A percentile compares a stretch with the other conserved stretches of the same genome.
Evolutionary conservation across 345 rosid species (phyloP).

Genomic region (Luvunga scandens): DNA sequence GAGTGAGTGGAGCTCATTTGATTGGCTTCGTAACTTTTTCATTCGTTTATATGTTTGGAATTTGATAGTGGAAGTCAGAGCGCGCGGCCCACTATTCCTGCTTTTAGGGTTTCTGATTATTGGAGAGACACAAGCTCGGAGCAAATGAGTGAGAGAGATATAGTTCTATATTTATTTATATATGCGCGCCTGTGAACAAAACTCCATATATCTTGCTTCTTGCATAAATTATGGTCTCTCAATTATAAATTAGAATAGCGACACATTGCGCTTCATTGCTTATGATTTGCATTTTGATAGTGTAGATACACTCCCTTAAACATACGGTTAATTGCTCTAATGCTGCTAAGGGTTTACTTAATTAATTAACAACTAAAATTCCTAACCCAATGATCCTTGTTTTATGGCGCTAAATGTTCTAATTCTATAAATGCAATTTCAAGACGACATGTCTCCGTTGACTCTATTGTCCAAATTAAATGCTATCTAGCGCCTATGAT

Average conservation of each 20-base stretch:
- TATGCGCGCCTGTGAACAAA: too few relatives aligned
- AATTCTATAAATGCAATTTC: not conserved
- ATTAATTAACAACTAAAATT: not conserved
- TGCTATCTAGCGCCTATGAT: too few relatives aligned
- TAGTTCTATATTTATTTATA: too few relatives aligned
- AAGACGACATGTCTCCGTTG: not conserved
- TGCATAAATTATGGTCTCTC: too few relatives aligned
- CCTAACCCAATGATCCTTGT: not conserved
- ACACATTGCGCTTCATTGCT: not conserved
- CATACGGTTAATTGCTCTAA: not conserved
- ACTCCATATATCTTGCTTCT: too few relatives aligned
- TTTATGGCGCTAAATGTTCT: not conserved
- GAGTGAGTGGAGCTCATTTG: constrained; percentile 39
- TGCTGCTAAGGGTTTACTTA: not conserved
- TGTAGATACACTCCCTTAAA: not conserved
- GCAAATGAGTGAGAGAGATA: not conserved
- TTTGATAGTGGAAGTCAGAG: constrained; percentile 43
- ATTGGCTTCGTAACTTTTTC: constrained; percentile 14
- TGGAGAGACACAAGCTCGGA: not conserved
- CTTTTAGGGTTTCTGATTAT: constrained; percentile 35
- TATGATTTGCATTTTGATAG: not conserved
- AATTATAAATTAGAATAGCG: not conserved
- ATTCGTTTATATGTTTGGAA: constrained; percentile 23
- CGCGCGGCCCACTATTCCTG: constrained; percentile 36
- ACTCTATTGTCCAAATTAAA: not conserved